Evolutionary conservation across 805 yeast species (phyloP).

Genomic region (Sungouiella blattae): DNA sequence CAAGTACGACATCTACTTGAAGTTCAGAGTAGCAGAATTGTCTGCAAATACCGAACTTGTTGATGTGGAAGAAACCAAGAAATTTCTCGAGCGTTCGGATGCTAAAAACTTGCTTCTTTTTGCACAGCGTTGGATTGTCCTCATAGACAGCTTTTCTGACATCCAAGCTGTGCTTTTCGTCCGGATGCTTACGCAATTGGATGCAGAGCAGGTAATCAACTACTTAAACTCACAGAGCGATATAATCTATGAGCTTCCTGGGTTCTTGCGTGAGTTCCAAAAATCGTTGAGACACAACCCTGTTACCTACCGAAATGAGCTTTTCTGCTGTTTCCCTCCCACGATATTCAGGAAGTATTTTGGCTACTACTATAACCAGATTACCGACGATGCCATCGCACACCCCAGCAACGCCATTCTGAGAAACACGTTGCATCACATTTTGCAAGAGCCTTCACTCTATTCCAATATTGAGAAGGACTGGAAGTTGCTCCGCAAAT

Average conservation of each 20-base stretch:
- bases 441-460: conserved; percentile 51
- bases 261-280: conserved; percentile 7
- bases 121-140: conserved; percentile 51
- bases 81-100: conserved; percentile 13
- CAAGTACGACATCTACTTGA: conserved; percentile 28
- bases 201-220: neutral
- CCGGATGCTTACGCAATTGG: conserved; percentile 1
- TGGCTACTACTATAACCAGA: conserved; percentile 1
- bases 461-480: conserved; percentile 50
- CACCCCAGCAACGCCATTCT: conserved; percentile 3
- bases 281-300: neutral
- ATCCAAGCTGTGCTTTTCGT: conserved; percentile 7
- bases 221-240: conserved; percentile 4
- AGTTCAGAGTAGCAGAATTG: conserved; percentile 52
- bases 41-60: conserved; percentile 26
- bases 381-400: conserved; percentile 3
- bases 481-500: conserved; percentile 16
- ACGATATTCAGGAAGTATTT: conserved; percentile 10
- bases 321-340: conserved; percentile 6
- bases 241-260: conserved; percentile 10
- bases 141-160: conserved; percentile 36
- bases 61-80: conserved; percentile 10
- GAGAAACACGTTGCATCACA: conserved; percentile 29
- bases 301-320: conserved; percentile 2
- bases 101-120: conserved; percentile 2